Base-by-base conservation (phyloP, 768 basidiomycete genomes). In the Agrocybe praecox region DNA sequence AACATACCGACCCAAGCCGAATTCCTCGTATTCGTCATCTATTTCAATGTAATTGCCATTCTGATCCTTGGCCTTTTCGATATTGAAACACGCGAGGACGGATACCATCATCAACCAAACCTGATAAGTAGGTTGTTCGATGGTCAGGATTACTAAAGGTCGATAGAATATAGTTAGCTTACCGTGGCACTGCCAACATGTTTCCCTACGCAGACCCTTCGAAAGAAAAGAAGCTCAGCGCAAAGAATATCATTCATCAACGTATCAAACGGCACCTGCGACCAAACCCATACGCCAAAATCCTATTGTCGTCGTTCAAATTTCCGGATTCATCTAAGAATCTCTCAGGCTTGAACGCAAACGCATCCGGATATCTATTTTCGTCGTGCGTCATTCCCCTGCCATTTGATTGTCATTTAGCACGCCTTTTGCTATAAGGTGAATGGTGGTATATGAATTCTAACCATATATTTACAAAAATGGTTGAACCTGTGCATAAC, bases 1-100 rank as follows among this genome's bases (percentile, higher is more conserved):
- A 0, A 56, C 62, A 12, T 33, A 54, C 59, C 46, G 46, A 6
- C 52, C 18, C 26, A 62, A 18, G 10, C 55, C 55, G 55, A 53
- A 49, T 23, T 60, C 42, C 40, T 58, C 58, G 21, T 46, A 58
- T 15, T 49, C 54, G 15, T 57, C 53, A 26, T 50, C 32, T n/a
- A 69, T 62, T 29, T 68, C 70, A 29, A 79, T 69, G 43, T 75
- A 73, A 22, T 68, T 62, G 5, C 76, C 74, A 45, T 67, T 59
- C 21, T 56, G 56, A 23, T 73, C 72, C 14, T 63, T 55, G 1
- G 70, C 65, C 52, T 74, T 75, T 1, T 54, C 53, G 29, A 80
- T 72, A 9, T 68, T 58, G 52, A 80, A 74, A 3, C 65, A 60
- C 2, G 76, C 63, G 14, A 77, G 62, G 6, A 61, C 53, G 0